Base-by-base conservation (phyloP, 208 protist genomes). In the Leishmania guyanensis region DNA sequence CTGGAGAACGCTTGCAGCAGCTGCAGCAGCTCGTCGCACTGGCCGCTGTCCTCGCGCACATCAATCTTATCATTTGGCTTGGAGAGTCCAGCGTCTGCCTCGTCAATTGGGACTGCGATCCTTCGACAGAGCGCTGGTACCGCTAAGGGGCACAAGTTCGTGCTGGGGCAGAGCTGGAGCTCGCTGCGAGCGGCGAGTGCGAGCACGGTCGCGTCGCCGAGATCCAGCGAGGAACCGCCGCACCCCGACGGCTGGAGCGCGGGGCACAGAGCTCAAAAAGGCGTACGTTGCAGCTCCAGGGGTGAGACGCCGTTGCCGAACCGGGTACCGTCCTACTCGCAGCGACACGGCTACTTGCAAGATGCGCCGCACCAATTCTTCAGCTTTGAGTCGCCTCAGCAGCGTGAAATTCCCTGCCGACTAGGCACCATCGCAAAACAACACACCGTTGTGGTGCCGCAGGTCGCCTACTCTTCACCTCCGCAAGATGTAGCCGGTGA, bases 21-120 rank as follows among this genome's bases (percentile, higher is more conserved):
- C 60, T 14, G 2, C 20, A 79, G 76, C 64, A 60, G 17, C 76
- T 70, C 64, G 43, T 71, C 64, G 43, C 50, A 54, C 48, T 16
- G 12, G 0, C 48, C 33, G 20, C 43, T 58, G n/a, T 62, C 76
- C 64, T 54, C 76, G 46, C 43, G 62, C 29, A 46, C n/a, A 17
- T 79, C 60, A 3, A 58, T 79, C 16, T n/a, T 72, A 8, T 72
- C 64, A 48, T 79, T 50, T 14, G 64, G 39, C 22, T 68, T 79
- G n/a, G 62, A 71, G 53, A 22, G n/a, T 43, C 5, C 53, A 33
- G 26, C 4, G 62, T 68, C 62, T 20, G 10, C 62, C 12, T 14
- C 1, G 29, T 29, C 62, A 36, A 3, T 4, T 29, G 43, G 39
- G 68, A 29, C 39, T 5, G 39, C 39, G 8, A 50, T 14, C 12